phyloP scores from a whole-genome alignment of 1,284 basidiomycete genomes.

The Sutorius eximius region DNA sequence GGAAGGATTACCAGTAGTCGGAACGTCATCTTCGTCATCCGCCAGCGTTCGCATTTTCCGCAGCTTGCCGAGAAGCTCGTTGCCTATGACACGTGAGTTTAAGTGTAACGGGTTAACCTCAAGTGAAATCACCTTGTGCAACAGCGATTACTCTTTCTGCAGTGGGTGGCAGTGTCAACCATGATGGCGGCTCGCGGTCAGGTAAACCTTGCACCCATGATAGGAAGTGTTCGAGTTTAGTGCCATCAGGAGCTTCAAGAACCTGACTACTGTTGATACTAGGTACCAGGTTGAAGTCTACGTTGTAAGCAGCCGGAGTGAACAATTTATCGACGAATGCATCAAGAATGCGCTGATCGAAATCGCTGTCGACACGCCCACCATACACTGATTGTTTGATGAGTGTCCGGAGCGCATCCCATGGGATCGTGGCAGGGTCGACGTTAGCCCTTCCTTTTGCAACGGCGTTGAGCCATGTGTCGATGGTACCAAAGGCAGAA shows the following conservation, averaged over 20 bases:
- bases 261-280: slow-evolving; percentile 55
- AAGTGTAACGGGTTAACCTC: background rate
- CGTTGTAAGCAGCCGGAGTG: slow-evolving; percentile 84
- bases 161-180: slow-evolving; percentile 87
- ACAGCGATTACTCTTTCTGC: slow-evolving; percentile 90
- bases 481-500: slow-evolving; percentile 90
- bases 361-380: slow-evolving; percentile 90
- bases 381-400: slow-evolving; percentile 96
- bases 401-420: slow-evolving; percentile 87
- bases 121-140: slow-evolving; percentile 69
- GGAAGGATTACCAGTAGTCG: slow-evolving; percentile 48
- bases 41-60: slow-evolving; percentile 89
- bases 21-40: slow-evolving; percentile 80
- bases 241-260: slow-evolving; percentile 85
- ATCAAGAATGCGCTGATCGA: slow-evolving; percentile 88
- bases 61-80: slow-evolving; percentile 78
- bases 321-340: slow-evolving; percentile 90
- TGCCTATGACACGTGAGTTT: slow-evolving; percentile 51
- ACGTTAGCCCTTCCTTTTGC: slow-evolving; percentile 89
- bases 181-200: slow-evolving; percentile 88
- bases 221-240: slow-evolving; percentile 86
- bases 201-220: slow-evolving; percentile 85
- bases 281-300: slow-evolving; percentile 87
- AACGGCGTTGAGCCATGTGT: slow-evolving; percentile 78
- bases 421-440: slow-evolving; percentile 87